Base-by-base conservation (phyloP, 306 rosid genomes). In the Lotus japonicus region DNA sequence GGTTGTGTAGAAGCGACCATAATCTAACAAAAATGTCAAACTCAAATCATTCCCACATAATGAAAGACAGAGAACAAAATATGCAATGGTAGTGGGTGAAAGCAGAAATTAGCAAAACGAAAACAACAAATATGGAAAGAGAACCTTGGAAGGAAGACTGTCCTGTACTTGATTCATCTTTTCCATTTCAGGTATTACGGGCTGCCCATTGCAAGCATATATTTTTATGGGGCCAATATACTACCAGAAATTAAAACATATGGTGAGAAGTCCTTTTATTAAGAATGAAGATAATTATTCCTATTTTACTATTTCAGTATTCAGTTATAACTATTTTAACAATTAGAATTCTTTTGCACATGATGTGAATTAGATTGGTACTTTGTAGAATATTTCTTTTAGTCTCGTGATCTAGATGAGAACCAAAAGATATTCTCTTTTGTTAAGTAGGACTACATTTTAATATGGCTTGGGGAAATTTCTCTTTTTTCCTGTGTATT, bases 221-320 rank as follows among this genome's bases (percentile, higher is more conserved):
- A 94, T 94, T 75, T 94, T 94, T 76, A 94, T 94, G 98, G 98
- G 98, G 61, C 98, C 96, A 46, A 94, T 90, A 69, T 94, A 94
- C 90, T 94, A 94, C 81, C 98, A 90, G 79, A 94, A 90, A 82
- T 79, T 90, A 76, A 94, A 94, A 73, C 97, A 94, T 75, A 94
- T 90, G 98, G 98, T 87, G 67, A 84, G 95, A 59, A 73, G 26
- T 45, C 60, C 16, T 46, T n/a, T 46, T 54, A 21, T 45, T n/a
- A 15, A 67, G 50, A 26, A 11, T 42, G 33, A 41, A 52, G 36
- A 26, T 54, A 35, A 9, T 17, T 14, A 7, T 23, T 13, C 42
- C 23, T 42, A 13, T 46, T 26, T 35, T n/a, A 2, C 18, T 52
- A 35, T 45, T 58, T 68, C 13, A 63, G 26, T 21, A 39, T 44